Percentiles rank a stretch among this genome's conserved stretches.
These are phyloP conservation scores for Pseudogymnoascus sp. DNA, from an alignment of 2,329 filamentous ascomycete species.

Conservation along the genomic window DNA sequence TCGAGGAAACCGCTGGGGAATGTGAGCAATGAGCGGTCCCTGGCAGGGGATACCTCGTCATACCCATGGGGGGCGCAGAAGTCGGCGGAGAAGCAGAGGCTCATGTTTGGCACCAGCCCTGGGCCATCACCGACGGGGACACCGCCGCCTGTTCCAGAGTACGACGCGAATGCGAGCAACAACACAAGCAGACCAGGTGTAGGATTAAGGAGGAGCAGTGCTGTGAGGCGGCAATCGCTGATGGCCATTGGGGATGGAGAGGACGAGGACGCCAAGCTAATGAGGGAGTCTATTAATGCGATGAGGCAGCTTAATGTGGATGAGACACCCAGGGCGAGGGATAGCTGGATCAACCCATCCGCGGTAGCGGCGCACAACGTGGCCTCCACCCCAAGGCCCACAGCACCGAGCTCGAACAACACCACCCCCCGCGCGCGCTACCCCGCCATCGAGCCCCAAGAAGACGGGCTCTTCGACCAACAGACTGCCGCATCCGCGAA, in stretches of 20 bases:
- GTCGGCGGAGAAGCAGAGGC: conserved; percentile 25
- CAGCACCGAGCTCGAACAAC: not conserved
- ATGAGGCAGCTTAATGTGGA: conserved; percentile 19
- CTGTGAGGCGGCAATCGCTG: conserved; percentile 21
- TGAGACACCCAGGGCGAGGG: conserved; percentile 16
- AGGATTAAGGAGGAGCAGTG: conserved; percentile 25
- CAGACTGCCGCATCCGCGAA: conserved; percentile 22
- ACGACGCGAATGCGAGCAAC: conserved; percentile 11
- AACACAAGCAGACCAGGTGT: conserved; percentile 13
- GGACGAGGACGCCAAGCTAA: conserved; percentile 27
- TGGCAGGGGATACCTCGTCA: conserved; percentile 18
- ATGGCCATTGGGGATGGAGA: conserved; percentile 20
- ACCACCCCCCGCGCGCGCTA: not conserved
- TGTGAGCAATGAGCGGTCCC: not conserved
- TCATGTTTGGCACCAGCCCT: conserved; percentile 21
- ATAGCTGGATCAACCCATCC: conserved; percentile 21
- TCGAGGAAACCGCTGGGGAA: not conserved
- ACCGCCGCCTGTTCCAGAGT: conserved; percentile 18
- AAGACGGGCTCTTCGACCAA: conserved; percentile 25
- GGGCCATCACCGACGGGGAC: not conserved
- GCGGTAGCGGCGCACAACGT: conserved; percentile 15
- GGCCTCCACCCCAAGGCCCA: not conserved
- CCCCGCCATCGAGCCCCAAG: conserved; percentile 8
- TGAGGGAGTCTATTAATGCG: conserved; percentile 25
- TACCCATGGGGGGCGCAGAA: conserved; percentile 26